Conservation (phyloP, 768 basidiomycete species). For the Boletus rubescentipes region DNA sequence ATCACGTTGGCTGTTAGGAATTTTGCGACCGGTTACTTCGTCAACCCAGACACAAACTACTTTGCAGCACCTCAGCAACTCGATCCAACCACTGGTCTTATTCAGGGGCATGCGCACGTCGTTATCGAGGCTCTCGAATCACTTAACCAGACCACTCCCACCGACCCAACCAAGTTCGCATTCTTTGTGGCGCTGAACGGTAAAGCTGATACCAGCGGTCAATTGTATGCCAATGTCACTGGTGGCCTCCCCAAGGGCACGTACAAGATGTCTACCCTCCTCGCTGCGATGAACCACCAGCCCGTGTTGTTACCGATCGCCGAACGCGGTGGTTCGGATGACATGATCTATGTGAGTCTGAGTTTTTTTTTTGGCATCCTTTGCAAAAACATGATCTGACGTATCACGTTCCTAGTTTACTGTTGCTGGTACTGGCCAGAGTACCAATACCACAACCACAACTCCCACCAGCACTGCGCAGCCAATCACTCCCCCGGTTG, state of each 20-base stretch:
- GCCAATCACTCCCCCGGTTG: not conserved
- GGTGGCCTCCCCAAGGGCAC: conserved; percentile 54
- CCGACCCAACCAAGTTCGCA: conserved; percentile 50
- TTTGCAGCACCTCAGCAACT: conserved; percentile 55
- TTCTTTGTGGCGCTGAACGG: conserved; percentile 59
- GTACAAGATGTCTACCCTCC: conserved; percentile 47
- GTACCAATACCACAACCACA: conserved; percentile 13
- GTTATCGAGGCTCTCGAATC: conserved; percentile 53
- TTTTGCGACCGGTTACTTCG: conserved; percentile 56
- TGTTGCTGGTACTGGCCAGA: conserved; percentile 15
- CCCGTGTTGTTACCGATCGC: conserved; percentile 36
- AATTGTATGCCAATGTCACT: conserved; percentile 46
- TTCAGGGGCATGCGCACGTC: conserved; percentile 64
- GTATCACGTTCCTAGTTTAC: conserved; percentile 22
- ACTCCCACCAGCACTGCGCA: not conserved
- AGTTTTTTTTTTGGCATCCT: not conserved
- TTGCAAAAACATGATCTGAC: conserved; percentile 3
- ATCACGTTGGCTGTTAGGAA: conserved; percentile 47
- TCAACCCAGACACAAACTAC: conserved; percentile 53
- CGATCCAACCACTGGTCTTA: conserved; percentile 42
- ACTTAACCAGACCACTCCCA: conserved; percentile 47
- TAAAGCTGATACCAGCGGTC: conserved; percentile 41
- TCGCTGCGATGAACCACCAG: conserved; percentile 49
- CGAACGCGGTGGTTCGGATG: conserved; percentile 43
- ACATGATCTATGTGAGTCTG: conserved; percentile 38